These are phyloP conservation scores for Penicillium argentinense DNA, from an alignment of 495 filamentous ascomycete species.

Conservation along the genomic window DNA sequence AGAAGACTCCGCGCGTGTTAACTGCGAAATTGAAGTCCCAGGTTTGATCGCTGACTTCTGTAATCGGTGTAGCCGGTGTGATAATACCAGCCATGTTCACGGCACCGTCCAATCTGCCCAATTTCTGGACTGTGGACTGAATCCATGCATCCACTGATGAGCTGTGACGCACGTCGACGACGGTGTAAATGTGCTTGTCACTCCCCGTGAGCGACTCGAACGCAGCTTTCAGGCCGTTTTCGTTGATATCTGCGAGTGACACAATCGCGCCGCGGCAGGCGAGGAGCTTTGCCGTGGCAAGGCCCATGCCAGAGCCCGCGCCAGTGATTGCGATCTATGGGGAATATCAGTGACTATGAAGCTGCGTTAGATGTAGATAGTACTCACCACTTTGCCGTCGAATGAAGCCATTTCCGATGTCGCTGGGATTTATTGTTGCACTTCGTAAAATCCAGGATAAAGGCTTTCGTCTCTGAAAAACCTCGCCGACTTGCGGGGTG, in stretches of 20 bases:
- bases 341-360: too few relatives aligned
- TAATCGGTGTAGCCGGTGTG: constrained; percentile 25
- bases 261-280: constrained; percentile 45
- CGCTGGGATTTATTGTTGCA: too few relatives aligned
- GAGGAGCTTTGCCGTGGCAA: constrained; percentile 31
- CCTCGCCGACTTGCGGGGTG: not conserved
- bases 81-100: constrained; percentile 54
- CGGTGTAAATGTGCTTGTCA: constrained; percentile 20
- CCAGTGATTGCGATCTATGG: constrained; percentile 18
- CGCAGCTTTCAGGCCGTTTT: constrained; percentile 27
- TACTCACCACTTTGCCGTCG: constrained; percentile 18
- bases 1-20: constrained; percentile 54
- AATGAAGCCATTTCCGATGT: constrained; percentile 8
- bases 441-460: too few relatives aligned
- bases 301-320: constrained; percentile 38
- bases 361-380: too few relatives aligned
- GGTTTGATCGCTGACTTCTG: constrained; percentile 37
- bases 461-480: not conserved
- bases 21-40: constrained; percentile 51
- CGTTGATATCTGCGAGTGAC: constrained; percentile 47
- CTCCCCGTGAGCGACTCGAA: constrained; percentile 1
- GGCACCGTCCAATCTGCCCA: constrained; percentile 47
- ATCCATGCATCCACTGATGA: constrained; percentile 46
- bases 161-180: constrained; percentile 36
- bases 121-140: constrained; percentile 28